Conservation (phyloP, 768 basidiomycete genomes). For the Boletales sp. region DNA sequence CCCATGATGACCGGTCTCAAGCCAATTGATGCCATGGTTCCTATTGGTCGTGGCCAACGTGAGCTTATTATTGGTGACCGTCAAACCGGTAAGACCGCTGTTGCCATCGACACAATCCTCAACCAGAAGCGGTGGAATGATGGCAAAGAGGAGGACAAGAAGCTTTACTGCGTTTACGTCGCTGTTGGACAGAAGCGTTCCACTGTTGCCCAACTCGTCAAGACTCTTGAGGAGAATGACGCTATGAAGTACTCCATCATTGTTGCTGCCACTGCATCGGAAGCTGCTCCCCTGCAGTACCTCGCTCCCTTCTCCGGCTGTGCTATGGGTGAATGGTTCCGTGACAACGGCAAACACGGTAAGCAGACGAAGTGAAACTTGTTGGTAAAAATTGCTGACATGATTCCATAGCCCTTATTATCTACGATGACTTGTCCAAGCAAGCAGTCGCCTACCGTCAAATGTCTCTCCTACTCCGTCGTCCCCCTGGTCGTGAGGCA, state of each 20-base stretch:
- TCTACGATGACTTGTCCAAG: slow-evolving; percentile 99
- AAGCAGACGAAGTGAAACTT: slow-evolving; percentile 21
- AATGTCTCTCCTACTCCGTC: slow-evolving; percentile 99
- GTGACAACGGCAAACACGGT: slow-evolving; percentile 99
- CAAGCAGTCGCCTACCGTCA: slow-evolving; percentile 99
- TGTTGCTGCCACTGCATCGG: slow-evolving; percentile 98
- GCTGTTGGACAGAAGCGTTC: slow-evolving; percentile 99
- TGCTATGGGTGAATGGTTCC: slow-evolving; percentile 99
- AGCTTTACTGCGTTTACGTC: slow-evolving; percentile 99
- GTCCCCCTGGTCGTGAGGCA: slow-evolving; percentile 99
- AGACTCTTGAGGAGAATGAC: slow-evolving; percentile 99
- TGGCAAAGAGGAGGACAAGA: slow-evolving; percentile 93
- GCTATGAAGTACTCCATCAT: slow-evolving; percentile 99
- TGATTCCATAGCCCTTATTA: slow-evolving; percentile 71
- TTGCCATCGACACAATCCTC: slow-evolving; percentile 99
- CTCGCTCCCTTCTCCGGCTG: slow-evolving; percentile 99
- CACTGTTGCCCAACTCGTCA: slow-evolving; percentile 97
- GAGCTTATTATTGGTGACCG: slow-evolving; percentile 99
- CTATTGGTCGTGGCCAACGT: slow-evolving; percentile 99
- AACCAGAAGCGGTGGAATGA: slow-evolving; percentile 99
- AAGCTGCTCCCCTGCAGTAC: slow-evolving; percentile 98
- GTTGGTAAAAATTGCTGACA: slow-evolving; percentile 8
- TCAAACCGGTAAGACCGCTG: slow-evolving; percentile 99
- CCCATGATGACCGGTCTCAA: slow-evolving; percentile 99
- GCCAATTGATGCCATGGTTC: slow-evolving; percentile 99